Base-by-base conservation (phyloP, 2,329 filamentous ascomycete species). In the Sporothrix schenckii region DNA sequence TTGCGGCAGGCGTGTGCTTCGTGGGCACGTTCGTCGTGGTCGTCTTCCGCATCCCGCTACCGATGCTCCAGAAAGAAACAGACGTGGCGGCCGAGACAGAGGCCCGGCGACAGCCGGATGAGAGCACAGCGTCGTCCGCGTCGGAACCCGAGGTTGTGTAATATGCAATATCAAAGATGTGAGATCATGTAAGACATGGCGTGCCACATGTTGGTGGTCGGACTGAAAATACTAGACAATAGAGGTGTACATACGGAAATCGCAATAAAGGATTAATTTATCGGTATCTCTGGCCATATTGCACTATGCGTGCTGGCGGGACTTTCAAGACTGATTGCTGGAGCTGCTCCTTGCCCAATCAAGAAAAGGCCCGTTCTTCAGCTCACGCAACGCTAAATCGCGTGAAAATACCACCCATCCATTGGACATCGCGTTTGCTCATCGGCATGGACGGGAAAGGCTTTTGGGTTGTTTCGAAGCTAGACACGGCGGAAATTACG, bases 1-100 rank as follows among this genome's bases (percentile, higher is more conserved):
- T 79, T 2, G 76, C 82, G 0, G 80, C 79, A 0, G 60, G 74
- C 1, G 74, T 83, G 58, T 79, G 80, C 0, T 21, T 74, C 3
- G 50, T 77, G 0, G 76, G 78, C 0, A 76, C 78, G 3, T 52
- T 69, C 1, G 74, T 81, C 1, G 72, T 82, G 10, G 79, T 78
- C 56, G 47, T 61, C 13, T 78, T 77, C 47, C 69, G 75, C 61
- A 65, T 77, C 3, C 74, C 75, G 27, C 47, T 27, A 27, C 52
- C 24, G 11, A 68, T 54, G 47, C 52, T 69, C 19, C n/a, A 24
- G 14, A 53, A 41, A 16, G 53, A 58, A 14, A 41, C 21, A 24
- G 66, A 27, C 10, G 53, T 34, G 14, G 69, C 30, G 11, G 68
- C 54, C 16, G 54, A 58, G 30, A 39, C 54, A 34, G 30, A n/a